A percentile compares a stretch with the other conserved stretches of the same genome.
These are phyloP conservation scores for Sechiopsis laciniata DNA, from an alignment of 306 rosid genomes.

Conservation along the genomic window DNA sequence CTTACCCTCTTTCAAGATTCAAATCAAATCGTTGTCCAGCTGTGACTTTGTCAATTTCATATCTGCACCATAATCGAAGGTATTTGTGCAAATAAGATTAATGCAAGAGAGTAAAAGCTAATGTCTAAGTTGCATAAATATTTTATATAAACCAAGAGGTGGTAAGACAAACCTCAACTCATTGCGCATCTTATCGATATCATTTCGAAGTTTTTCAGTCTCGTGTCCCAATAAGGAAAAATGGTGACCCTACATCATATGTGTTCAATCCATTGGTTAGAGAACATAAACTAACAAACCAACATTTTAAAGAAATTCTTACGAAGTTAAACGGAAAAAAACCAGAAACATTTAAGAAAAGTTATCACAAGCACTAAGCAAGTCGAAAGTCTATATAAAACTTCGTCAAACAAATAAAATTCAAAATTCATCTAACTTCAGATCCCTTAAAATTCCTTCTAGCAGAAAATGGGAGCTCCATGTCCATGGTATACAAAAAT, in stretches of 20 bases:
- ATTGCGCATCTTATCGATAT: conserved; percentile 90
- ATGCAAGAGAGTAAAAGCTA: conserved; percentile 12
- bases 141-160: not conserved
- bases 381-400: not conserved
- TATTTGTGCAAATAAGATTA: conserved; percentile 17
- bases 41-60: conserved; percentile 87
- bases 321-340: not conserved
- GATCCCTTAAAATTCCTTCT: not conserved
- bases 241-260: conserved; percentile 70
- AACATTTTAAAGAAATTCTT: not conserved
- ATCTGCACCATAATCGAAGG: conserved; percentile 45
- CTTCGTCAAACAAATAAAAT: not conserved
- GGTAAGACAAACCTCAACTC: conserved; percentile 61
- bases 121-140: not conserved
- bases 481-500: not conserved
- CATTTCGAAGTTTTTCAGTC: conserved; percentile 81
- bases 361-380: not conserved
- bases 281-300: conserved; percentile 21
- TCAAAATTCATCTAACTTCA: too few relatives aligned
- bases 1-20: conserved; percentile 93
- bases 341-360: not conserved
- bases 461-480: not conserved
- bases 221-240: conserved; percentile 85
- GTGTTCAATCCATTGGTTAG: conserved; percentile 15
- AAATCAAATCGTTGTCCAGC: conserved; percentile 93